These are phyloP conservation scores for Aspergillus homomorphus DNA, from an alignment of 495 filamentous ascomycete species.

Conservation along the genomic window DNA sequence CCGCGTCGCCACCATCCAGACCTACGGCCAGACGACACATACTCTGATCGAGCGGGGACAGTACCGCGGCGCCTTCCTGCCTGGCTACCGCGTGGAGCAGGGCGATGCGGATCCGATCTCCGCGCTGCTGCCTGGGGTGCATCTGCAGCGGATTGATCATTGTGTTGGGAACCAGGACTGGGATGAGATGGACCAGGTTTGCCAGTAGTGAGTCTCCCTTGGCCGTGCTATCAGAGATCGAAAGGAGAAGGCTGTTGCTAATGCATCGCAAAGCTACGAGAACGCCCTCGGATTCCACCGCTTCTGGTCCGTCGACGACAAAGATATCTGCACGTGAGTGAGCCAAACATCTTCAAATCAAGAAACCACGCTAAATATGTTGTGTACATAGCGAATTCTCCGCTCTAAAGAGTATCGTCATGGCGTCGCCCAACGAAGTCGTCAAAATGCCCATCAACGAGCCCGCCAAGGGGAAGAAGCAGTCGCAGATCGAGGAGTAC, in stretches of 20 bases:
- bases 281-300: conserved; percentile 85
- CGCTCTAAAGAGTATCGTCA: conserved; percentile 79
- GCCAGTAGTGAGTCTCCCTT: conserved; percentile 58
- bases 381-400: conserved; percentile 64
- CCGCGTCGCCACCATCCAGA: conserved; percentile 69
- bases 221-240: neutral
- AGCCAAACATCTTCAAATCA: neutral
- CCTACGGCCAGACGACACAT: conserved; percentile 90
- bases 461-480: conserved; percentile 79
- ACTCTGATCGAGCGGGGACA: conserved; percentile 67
- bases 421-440: conserved; percentile 74
- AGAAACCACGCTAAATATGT: neutral
- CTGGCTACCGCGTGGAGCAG: conserved; percentile 61
- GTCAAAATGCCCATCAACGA: conserved; percentile 99
- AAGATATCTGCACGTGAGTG: conserved; percentile 70
- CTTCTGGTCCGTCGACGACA: conserved; percentile 93
- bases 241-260: conserved; percentile 19
- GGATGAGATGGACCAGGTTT: conserved; percentile 79
- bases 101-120: conserved; percentile 47
- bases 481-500: conserved; percentile 91
- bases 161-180: conserved; percentile 94
- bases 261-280: conserved; percentile 62
- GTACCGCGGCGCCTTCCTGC: conserved; percentile 75
- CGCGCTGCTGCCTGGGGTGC: conserved; percentile 54
- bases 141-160: conserved; percentile 75